phyloP scores from a whole-genome alignment of 768 basidiomycete species.

The Auriscalpium vulgare region DNA sequence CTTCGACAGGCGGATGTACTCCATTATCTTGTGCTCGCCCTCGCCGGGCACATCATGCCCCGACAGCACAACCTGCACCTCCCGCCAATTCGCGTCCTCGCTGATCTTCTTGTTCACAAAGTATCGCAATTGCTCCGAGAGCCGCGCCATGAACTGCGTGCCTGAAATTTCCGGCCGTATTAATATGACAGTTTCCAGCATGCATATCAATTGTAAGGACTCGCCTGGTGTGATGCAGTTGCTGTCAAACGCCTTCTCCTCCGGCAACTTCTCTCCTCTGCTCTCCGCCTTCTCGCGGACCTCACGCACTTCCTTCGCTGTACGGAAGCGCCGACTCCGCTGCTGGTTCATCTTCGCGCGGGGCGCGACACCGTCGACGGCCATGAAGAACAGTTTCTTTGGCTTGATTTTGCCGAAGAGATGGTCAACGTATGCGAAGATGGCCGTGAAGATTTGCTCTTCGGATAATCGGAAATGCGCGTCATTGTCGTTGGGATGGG shows the following conservation, averaged over 20 bases:
- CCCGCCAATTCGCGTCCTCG: constrained; percentile 93
- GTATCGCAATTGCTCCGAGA: constrained; percentile 90
- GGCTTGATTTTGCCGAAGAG: constrained; percentile 97
- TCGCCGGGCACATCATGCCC: constrained; percentile 99
- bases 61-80: constrained; percentile 86
- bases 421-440: constrained; percentile 95
- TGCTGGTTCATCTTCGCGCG: constrained; percentile 99
- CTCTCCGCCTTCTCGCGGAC: constrained; percentile 76
- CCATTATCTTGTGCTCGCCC: constrained; percentile 99
- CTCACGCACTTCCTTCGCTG: constrained; percentile 89
- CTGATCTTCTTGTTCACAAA: constrained; percentile 98
- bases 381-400: constrained; percentile 97
- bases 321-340: constrained; percentile 85
- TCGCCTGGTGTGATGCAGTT: constrained; percentile 97
- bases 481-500: constrained; percentile 95
- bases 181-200: background rate
- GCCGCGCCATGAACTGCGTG: constrained; percentile 88
- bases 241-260: constrained; percentile 94
- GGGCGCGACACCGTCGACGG: constrained; percentile 95
- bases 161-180: constrained; percentile 34
- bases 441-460: constrained; percentile 94
- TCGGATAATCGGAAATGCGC: constrained; percentile 93
- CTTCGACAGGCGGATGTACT: constrained; percentile 90
- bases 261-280: constrained; percentile 87
- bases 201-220: constrained; percentile 18